These are phyloP conservation scores for Pseudogymnoascus sp. DNA, from an alignment of 2,329 filamentous ascomycete species.

Conservation along the genomic window DNA sequence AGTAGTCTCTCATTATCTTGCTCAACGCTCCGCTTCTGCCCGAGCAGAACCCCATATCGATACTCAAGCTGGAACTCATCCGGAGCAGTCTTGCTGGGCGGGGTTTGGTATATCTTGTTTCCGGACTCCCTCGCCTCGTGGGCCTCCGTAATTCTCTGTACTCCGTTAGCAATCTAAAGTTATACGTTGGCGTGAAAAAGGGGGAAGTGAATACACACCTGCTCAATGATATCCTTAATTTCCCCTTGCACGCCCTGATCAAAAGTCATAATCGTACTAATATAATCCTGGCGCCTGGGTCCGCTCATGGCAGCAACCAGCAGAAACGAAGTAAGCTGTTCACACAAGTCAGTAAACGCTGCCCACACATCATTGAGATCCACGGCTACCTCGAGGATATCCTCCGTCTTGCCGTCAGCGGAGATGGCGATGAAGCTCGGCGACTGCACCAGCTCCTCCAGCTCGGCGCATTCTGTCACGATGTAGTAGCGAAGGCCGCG, in stretches of 20 bases:
- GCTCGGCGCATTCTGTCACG: constrained; percentile 41
- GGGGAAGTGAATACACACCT: constrained; percentile 13
- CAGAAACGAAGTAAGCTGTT: constrained; percentile 52
- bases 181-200: no score
- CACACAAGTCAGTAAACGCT: constrained; percentile 21
- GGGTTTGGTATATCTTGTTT: constrained; percentile 9
- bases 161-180: background rate
- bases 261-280: constrained; percentile 37
- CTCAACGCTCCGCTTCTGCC: constrained; percentile 30
- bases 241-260: constrained; percentile 37
- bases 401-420: constrained; percentile 45
- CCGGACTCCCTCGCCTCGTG: background rate
- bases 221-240: constrained; percentile 26
- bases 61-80: constrained; percentile 37
- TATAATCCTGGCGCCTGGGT: constrained; percentile 45
- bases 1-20: constrained; percentile 47
- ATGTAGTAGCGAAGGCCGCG: constrained; percentile 48
- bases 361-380: background rate
- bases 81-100: constrained; percentile 15
- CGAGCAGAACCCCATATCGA: constrained; percentile 33
- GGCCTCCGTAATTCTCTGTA: constrained; percentile 11
- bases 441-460: constrained; percentile 43
- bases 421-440: constrained; percentile 50
- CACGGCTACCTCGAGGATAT: constrained; percentile 42
- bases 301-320: constrained; percentile 54